phyloP scores from a whole-genome alignment of 495 filamentous ascomycete genomes.

The Sordaria brevicollis region DNA sequence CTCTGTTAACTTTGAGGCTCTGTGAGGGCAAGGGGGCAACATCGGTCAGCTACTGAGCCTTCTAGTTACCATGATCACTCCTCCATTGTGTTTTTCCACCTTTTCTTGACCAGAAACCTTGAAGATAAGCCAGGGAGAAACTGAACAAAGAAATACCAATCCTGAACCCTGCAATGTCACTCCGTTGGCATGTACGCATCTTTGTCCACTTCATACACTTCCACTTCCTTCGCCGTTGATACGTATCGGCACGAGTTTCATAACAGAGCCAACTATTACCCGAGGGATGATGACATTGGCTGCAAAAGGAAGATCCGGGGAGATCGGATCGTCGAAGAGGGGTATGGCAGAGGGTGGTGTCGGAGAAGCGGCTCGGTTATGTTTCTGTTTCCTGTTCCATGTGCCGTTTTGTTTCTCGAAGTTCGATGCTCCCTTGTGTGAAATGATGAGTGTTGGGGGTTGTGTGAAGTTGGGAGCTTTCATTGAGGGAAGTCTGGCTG shows the following conservation, averaged over 20 bases:
- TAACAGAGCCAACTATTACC: not conserved
- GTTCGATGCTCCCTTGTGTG: not conserved
- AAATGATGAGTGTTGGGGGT: not conserved
- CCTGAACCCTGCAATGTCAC: not conserved
- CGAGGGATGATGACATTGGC: not conserved
- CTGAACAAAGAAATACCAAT: not conserved
- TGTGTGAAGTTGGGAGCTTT: not conserved
- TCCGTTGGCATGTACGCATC: not conserved
- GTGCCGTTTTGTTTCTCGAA: not conserved
- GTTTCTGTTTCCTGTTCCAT: not conserved
- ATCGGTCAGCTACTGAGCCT: not conserved
- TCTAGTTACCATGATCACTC: not conserved
- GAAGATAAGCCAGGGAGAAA: not conserved
- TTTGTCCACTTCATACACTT: not conserved
- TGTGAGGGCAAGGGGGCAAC: not conserved
- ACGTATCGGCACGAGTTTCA: not conserved
- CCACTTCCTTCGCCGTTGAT: not conserved
- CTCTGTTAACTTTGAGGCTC: not conserved
- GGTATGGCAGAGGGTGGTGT: not conserved
- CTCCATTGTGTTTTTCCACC: not conserved
- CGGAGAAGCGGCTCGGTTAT: not conserved
- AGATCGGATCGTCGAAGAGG: not conserved
- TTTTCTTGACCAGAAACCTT: not conserved
- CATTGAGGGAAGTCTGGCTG: not conserved
- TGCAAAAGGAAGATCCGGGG: not conserved